phyloP scores from a whole-genome alignment of 2,329 filamentous ascomycete genomes.

The Colletotrichum shisoi region DNA sequence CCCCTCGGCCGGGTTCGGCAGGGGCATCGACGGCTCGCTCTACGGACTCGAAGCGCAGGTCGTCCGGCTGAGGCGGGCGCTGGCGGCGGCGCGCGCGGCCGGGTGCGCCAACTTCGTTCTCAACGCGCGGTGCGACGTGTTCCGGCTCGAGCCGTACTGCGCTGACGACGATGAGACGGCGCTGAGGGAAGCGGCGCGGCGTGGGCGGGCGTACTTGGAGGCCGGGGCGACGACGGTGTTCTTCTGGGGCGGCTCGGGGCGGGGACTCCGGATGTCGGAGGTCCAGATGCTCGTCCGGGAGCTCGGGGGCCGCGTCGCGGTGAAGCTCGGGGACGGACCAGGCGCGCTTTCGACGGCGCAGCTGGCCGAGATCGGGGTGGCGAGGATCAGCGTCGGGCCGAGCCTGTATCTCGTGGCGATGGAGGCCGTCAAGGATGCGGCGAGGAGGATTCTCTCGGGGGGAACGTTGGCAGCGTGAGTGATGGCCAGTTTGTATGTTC shows the following conservation, averaged over 20 bases:
- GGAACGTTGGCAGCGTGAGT: constrained; percentile 29
- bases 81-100: constrained; percentile 54
- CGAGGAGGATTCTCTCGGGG: constrained; percentile 45
- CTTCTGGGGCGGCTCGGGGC: constrained; percentile 62
- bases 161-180: constrained; percentile 46
- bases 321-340: constrained; percentile 52
- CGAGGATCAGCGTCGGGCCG: constrained; percentile 64
- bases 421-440: constrained; percentile 49
- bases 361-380: constrained; percentile 59
- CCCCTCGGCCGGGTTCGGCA: constrained; percentile 48
- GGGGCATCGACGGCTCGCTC: constrained; percentile 48
- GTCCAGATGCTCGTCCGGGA: constrained; percentile 57
- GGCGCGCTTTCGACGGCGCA: constrained; percentile 55
- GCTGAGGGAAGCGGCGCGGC: constrained; percentile 58
- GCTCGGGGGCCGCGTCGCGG: constrained; percentile 60
- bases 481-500: too few species aligned
- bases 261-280: constrained; percentile 56
- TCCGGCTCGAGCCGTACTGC: constrained; percentile 49
- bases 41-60: constrained; percentile 56
- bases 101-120: constrained; percentile 65
- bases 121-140: constrained; percentile 66
- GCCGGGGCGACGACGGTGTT: constrained; percentile 68
- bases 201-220: constrained; percentile 64
- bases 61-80: constrained; percentile 53
- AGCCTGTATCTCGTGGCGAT: constrained; percentile 54